These are phyloP conservation scores for Gamsiella multidivaricata DNA, from an alignment of 192 early-diverging fungal genomes.

Conservation along the genomic window DNA sequence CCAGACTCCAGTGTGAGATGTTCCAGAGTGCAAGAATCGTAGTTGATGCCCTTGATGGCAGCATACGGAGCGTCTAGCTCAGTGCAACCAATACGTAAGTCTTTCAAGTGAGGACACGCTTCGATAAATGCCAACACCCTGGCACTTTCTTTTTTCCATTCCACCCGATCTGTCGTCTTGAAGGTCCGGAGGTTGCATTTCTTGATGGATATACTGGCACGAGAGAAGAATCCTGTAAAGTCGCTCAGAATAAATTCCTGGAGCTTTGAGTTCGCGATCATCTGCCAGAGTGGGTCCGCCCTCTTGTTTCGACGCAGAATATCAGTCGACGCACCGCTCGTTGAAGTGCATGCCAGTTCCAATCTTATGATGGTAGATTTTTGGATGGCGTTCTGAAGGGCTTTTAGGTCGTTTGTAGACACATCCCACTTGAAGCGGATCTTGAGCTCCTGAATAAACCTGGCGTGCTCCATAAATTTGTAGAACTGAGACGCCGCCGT, in stretches of 20 bases:
- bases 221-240: constrained; percentile 20
- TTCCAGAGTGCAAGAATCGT: constrained; percentile 4
- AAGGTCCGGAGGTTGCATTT: not conserved
- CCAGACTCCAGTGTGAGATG: not conserved
- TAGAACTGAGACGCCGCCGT: constrained; percentile 22
- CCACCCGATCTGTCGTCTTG: constrained; percentile 9
- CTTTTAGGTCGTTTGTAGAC: constrained; percentile 9
- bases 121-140: constrained; percentile 14
- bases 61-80: constrained; percentile 7
- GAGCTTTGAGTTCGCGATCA: constrained; percentile 9
- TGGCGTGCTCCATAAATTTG: constrained; percentile 11
- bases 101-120: constrained; percentile 10
- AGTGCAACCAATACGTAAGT: not conserved
- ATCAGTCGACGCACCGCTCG: not conserved
- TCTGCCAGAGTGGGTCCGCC: constrained; percentile 24
- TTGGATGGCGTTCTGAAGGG: constrained; percentile 14
- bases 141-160: constrained; percentile 24
- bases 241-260: constrained; percentile 17
- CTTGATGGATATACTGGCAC: not conserved
- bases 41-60: constrained; percentile 8
- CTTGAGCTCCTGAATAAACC: constrained; percentile 27
- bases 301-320: constrained; percentile 15
- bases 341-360: constrained; percentile 8
- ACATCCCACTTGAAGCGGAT: constrained; percentile 15
- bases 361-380: constrained; percentile 10